phyloP scores from a whole-genome alignment of 768 basidiomycete species.

The Coprinopsis strossmayeri region DNA sequence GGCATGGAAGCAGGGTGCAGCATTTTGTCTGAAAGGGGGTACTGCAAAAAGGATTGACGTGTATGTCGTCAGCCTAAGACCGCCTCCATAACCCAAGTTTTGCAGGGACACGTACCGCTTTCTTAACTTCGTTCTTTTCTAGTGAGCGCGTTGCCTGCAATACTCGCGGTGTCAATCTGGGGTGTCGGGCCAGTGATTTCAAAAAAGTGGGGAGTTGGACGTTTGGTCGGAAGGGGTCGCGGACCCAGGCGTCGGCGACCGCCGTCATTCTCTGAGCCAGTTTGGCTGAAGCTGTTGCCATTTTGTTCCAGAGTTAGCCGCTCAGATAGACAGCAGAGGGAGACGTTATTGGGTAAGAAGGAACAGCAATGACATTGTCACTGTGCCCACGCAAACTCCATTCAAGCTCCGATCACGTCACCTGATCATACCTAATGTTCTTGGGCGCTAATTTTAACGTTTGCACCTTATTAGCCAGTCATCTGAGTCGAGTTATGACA shows the following conservation, averaged over 20 bases:
- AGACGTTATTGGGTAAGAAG: neutral
- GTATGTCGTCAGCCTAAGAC: too few species aligned
- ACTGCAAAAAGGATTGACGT: slow-evolving; percentile 36
- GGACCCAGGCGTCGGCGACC: slow-evolving; percentile 59
- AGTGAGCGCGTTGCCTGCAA: slow-evolving; percentile 56
- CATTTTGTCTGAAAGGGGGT: slow-evolving; percentile 56
- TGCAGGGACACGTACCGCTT: slow-evolving; percentile 40
- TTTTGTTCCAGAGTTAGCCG: slow-evolving; percentile 8
- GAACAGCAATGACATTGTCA: neutral
- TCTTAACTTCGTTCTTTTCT: slow-evolving; percentile 45
- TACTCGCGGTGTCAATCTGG: slow-evolving; percentile 54
- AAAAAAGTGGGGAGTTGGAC: slow-evolving; percentile 66
- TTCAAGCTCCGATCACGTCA: neutral
- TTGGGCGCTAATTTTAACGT: neutral
- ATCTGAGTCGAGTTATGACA: too few species aligned
- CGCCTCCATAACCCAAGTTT: slow-evolving; percentile 17
- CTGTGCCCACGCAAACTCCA: too few species aligned
- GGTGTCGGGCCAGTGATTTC: slow-evolving; percentile 58
- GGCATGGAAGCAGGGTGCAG: slow-evolving; percentile 68
- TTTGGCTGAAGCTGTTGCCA: slow-evolving; percentile 22
- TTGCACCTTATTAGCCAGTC: too few species aligned
- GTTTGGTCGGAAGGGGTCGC: slow-evolving; percentile 73
- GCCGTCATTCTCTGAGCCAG: slow-evolving; percentile 42
- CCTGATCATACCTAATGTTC: too few species aligned
- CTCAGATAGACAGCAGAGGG: neutral